Evolutionary conservation across 129 eudicot genomes (phyloP).

Genomic region (Arctium lappa): DNA sequence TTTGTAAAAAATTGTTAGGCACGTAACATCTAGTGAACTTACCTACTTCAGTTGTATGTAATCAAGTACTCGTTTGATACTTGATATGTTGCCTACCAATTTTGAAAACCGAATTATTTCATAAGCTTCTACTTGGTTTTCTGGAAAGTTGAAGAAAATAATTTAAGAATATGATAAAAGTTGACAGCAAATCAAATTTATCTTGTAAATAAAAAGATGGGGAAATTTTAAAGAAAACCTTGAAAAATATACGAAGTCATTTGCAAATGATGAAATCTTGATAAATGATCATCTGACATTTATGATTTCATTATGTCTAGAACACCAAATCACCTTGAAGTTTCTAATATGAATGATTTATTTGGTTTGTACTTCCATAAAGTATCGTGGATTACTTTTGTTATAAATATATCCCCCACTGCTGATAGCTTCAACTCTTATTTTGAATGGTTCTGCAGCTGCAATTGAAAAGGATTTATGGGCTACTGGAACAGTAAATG

Average conservation of each 20-base stretch:
- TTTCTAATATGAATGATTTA: neutral
- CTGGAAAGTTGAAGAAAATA: neutral
- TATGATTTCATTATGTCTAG: neutral
- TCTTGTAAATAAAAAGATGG: neutral
- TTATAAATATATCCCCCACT: neutral
- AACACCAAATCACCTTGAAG: neutral
- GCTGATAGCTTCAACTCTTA: neutral
- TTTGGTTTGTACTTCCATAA: neutral
- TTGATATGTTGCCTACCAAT: neutral
- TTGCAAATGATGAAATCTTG: neutral
- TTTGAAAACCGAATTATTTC: neutral
- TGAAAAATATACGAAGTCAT: neutral
- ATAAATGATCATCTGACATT: neutral
- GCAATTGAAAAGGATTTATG: slow-evolving; percentile 94
- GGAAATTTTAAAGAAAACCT: neutral
- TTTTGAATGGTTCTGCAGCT: slow-evolving; percentile 48
- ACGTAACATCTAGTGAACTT: neutral
- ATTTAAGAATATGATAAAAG: neutral
- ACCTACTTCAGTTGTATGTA: neutral
- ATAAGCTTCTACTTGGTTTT: neutral
- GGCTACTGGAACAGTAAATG: slow-evolving; percentile 96
- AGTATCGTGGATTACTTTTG: neutral
- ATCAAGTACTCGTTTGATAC: neutral
- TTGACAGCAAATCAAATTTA: neutral
- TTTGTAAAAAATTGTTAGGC: neutral